Conservation (phyloP, 352 stramenopile genomes). For the Thraustotheca clavata region DNA sequence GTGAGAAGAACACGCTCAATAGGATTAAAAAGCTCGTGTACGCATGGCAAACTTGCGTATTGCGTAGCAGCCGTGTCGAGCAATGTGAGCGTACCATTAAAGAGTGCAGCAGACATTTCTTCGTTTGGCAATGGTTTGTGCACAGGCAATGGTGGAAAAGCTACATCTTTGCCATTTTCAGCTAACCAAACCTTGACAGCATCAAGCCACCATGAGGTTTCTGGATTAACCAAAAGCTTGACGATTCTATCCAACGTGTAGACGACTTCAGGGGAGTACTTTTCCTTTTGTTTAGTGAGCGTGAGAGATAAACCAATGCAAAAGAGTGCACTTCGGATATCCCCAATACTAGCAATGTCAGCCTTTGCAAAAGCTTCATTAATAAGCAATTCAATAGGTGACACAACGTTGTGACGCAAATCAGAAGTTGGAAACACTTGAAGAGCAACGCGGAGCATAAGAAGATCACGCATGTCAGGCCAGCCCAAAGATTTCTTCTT, state of each 20-base stretch:
- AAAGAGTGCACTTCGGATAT: slow-evolving; percentile 8
- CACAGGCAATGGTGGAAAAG: slow-evolving; percentile 27
- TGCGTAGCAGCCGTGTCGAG: slow-evolving; percentile 13
- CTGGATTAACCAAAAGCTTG: slow-evolving; percentile 26
- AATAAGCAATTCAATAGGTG: slow-evolving; percentile 86
- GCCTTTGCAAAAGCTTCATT: slow-evolving; percentile 43
- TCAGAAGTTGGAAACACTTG: slow-evolving; percentile 93
- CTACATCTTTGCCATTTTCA: slow-evolving; percentile 4
- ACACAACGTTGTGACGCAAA: slow-evolving; percentile 91
- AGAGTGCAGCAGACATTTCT: slow-evolving; percentile 32
- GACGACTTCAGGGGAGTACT: slow-evolving; percentile 83
- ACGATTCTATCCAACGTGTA: slow-evolving; percentile 22
- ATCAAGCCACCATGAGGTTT: slow-evolving; percentile 38
- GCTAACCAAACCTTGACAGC: slow-evolving; percentile 39
- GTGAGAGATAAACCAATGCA: slow-evolving; percentile 38
- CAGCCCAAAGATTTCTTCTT: slow-evolving; percentile 75
- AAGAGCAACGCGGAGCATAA: slow-evolving; percentile 83
- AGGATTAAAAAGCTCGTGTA: slow-evolving; percentile 69
- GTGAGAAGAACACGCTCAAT: slow-evolving; percentile 59
- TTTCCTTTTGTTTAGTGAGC: slow-evolving; percentile 74
- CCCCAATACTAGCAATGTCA: background rate
- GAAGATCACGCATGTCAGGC: slow-evolving; percentile 80
- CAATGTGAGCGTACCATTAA: slow-evolving; percentile 25
- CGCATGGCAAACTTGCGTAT: slow-evolving; percentile 55
- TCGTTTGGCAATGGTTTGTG: background rate